Evolutionary conservation across 2,329 filamentous ascomycete genomes (phyloP).

Genomic region (Fusarium sp.): DNA sequence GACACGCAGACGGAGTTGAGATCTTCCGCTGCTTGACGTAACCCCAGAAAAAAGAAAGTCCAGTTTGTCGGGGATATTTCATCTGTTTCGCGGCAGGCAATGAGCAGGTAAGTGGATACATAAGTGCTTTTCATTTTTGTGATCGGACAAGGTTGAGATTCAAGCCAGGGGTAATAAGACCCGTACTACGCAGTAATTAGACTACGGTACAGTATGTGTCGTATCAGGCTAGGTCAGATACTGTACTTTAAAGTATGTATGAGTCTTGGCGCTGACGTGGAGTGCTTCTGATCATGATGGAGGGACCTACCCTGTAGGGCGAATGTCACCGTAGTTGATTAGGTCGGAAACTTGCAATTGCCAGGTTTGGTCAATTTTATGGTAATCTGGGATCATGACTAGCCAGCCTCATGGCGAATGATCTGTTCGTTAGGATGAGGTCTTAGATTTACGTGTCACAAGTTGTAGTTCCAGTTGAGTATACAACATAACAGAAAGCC

Average conservation of each 20-base stretch:
- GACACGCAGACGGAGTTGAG: background rate
- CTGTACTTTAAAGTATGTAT: too few relatives aligned
- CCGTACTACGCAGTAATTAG: too few relatives aligned
- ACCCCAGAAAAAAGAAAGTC: background rate
- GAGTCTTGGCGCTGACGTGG: background rate
- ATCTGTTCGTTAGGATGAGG: too few relatives aligned
- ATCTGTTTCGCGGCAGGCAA: background rate
- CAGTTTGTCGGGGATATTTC: background rate
- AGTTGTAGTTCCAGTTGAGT: too few relatives aligned
- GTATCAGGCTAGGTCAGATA: background rate
- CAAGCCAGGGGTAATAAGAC: background rate
- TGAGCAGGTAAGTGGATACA: background rate
- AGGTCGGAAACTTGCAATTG: too few relatives aligned
- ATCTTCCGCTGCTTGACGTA: background rate
- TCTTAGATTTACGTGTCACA: too few relatives aligned
- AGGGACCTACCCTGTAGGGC: background rate
- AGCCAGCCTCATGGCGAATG: too few relatives aligned
- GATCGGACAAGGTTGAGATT: background rate
- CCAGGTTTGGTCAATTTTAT: too few relatives aligned
- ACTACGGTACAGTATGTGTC: too few relatives aligned
- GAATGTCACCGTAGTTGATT: too few relatives aligned
- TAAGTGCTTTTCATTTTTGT: background rate
- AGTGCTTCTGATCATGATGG: background rate
- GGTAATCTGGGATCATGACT: too few relatives aligned
- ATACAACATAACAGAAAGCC: too few relatives aligned